A percentile compares a stretch with the other conserved stretches of the same genome.
Conservation (phyloP, 352 stramenopile genomes). For the Globisporangium heterothallicum region DNA sequence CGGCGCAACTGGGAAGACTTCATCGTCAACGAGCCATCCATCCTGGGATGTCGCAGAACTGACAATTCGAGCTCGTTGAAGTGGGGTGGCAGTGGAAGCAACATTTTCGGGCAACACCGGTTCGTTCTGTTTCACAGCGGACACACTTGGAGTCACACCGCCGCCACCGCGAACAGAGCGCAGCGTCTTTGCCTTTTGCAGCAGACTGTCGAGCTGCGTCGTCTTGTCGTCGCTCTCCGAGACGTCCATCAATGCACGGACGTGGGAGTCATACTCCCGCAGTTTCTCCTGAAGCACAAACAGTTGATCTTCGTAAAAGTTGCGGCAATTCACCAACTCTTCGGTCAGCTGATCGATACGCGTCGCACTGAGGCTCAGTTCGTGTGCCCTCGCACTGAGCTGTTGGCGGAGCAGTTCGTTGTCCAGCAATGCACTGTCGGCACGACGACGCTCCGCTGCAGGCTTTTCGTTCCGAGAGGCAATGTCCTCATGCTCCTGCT, state of each 20-base stretch:
- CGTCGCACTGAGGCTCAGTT: constrained; percentile 34
- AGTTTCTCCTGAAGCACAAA: constrained; percentile 36
- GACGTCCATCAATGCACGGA: constrained; percentile 39
- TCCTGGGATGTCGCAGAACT: constrained; percentile 26
- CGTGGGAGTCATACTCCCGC: constrained; percentile 40
- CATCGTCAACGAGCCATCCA: constrained; percentile 55
- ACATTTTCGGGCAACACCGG: neutral
- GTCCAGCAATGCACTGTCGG: constrained; percentile 23
- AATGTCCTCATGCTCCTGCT: constrained; percentile 8
- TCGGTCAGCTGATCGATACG: constrained; percentile 41
- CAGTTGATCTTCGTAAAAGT: constrained; percentile 52
- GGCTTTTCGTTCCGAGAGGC: constrained; percentile 2
- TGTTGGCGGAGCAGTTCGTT: constrained; percentile 59
- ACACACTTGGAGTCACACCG: constrained; percentile 4
- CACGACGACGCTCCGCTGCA: neutral
- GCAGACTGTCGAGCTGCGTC: constrained; percentile 38
- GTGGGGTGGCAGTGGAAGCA: constrained; percentile 5
- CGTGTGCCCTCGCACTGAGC: constrained; percentile 36
- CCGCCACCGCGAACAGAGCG: constrained; percentile 54
- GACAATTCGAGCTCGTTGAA: constrained; percentile 18
- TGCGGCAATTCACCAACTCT: constrained; percentile 42
- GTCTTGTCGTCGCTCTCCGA: constrained; percentile 36
- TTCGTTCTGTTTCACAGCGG: neutral
- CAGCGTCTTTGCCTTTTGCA: constrained; percentile 51
- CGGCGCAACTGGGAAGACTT: constrained; percentile 56